Conservation (phyloP, 108 stramenopile species). For the Skeletonema menzelii region DNA sequence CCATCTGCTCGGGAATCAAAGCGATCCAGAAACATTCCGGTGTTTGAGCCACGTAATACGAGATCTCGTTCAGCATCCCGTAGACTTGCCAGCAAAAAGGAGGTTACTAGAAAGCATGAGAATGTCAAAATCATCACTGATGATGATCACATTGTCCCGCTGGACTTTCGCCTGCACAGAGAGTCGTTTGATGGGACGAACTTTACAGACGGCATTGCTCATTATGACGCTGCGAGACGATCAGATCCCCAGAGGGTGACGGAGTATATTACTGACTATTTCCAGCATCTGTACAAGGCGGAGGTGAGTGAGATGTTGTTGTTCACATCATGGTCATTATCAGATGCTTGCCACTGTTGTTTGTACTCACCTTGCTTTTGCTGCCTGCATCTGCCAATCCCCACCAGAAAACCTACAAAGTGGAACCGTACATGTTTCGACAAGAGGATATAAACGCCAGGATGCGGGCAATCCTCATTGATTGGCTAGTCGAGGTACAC, state of each 20-base stretch:
- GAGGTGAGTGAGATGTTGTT: too few relatives aligned
- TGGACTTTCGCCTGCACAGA: constrained; percentile 32
- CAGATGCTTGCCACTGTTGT: not conserved
- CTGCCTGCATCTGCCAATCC: not conserved
- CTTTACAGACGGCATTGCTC: constrained; percentile 45
- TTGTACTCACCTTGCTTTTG: not conserved
- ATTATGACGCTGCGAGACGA: constrained; percentile 40
- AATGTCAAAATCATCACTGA: constrained; percentile 2
- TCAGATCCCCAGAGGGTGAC: constrained; percentile 27
- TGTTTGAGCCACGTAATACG: not conserved
- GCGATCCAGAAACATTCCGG: not conserved
- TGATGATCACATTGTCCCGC: constrained; percentile 27
- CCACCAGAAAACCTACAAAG: constrained; percentile 14
- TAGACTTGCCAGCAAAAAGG: not conserved
- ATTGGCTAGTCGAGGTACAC: constrained; percentile 96
- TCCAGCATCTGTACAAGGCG: constrained; percentile 69
- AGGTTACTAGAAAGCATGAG: not conserved
- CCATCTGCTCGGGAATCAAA: not conserved
- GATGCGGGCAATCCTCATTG: constrained; percentile 90
- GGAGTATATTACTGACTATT: constrained; percentile 84
- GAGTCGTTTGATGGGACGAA: constrained; percentile 20
- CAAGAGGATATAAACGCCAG: constrained; percentile 86
- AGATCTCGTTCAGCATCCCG: not conserved
- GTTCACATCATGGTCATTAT: too few relatives aligned
- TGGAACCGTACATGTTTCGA: constrained; percentile 66